These are phyloP conservation scores for Kernera saxatilis DNA, from an alignment of 345 rosid species.

Conservation along the genomic window DNA sequence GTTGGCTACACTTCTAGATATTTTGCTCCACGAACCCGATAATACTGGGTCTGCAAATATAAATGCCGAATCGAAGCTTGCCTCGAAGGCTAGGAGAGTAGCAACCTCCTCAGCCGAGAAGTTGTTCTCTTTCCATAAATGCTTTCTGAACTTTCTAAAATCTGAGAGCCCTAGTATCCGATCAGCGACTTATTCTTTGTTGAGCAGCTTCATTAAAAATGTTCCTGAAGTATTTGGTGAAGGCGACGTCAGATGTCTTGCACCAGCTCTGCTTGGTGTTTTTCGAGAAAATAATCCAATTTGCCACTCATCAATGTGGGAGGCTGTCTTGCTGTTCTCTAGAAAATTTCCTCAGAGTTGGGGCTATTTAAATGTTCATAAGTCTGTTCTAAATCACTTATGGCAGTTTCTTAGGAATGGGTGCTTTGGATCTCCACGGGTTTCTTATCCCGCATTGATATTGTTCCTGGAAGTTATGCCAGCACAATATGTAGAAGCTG, in stretches of 20 bases:
- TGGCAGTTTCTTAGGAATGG: constrained; percentile 85
- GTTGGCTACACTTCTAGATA: constrained; percentile 81
- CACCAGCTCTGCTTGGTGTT: constrained; percentile 69
- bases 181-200: constrained; percentile 68
- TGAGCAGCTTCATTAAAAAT: constrained; percentile 65
- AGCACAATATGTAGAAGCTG: constrained; percentile 47
- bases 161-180: constrained; percentile 65
- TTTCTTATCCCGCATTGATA: constrained; percentile 87
- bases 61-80: constrained; percentile 54
- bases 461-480: constrained; percentile 68
- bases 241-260: constrained; percentile 54
- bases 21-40: constrained; percentile 49
- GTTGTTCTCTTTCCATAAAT: constrained; percentile 62
- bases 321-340: constrained; percentile 63
- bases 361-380: constrained; percentile 59
- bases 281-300: constrained; percentile 82
- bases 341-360: constrained; percentile 79
- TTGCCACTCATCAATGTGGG: constrained; percentile 96
- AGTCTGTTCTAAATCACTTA: constrained; percentile 49
- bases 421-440: constrained; percentile 82
- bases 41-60: constrained; percentile 55
- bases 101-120: constrained; percentile 74
- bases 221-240: constrained; percentile 66
- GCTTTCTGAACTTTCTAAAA: constrained; percentile 70
- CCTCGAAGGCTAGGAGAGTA: constrained; percentile 66